Evolutionary conservation across 2,329 filamentous ascomycete species (phyloP), one percentile per base, ranked within the genome.

Genomic region (Fusarium circinatum): DNA sequence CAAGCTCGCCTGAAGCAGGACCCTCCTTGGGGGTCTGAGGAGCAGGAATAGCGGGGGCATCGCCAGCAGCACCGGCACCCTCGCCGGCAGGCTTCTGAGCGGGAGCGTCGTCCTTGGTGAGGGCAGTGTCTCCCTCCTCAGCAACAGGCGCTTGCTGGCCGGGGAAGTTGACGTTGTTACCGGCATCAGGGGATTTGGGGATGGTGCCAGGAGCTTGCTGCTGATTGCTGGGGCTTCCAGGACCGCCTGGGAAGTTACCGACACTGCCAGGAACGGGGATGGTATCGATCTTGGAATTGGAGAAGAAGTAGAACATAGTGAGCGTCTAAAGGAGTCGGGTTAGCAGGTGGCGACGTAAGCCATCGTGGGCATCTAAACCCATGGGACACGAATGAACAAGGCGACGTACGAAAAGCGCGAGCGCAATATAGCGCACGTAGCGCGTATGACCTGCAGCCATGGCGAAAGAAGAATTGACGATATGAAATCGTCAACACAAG

Each of bases 281-380:
- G 52, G 83, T 82, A 62, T 88, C 82, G 75, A 88, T 85, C 62
- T 82, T 85, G 47, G 87, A 87, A 73, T 86, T 85, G 64, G 94
- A 93, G 80, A 97, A 90, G 84, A 96, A 94, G 85, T 96, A 96
- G 82, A 98, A 89, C 71, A 97, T 86, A 72, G 73, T 72, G 42
- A 74, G 67, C 28, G 65, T 73, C 68, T 75, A 59, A 60, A 57
- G 58, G 66, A 56, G 58, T 41, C 36, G 36, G 44, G 72, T 70
- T 62, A 74, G 75, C 45, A 41, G 39, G 59, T 65, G 65, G 61
- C 57, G 45, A 65, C 59, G 60, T 63, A 52, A 60, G 63, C 48
- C 58, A 48, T 63, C 24, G 49, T 49, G 44, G 59, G 38, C 52
- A 26, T 38, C n/a, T 26, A 24, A 26, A 38, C 56, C 17, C 57